Evolutionary conservation across 2,329 filamentous ascomycete genomes (phyloP).

Genomic region (Intubia oerlemansii): DNA sequence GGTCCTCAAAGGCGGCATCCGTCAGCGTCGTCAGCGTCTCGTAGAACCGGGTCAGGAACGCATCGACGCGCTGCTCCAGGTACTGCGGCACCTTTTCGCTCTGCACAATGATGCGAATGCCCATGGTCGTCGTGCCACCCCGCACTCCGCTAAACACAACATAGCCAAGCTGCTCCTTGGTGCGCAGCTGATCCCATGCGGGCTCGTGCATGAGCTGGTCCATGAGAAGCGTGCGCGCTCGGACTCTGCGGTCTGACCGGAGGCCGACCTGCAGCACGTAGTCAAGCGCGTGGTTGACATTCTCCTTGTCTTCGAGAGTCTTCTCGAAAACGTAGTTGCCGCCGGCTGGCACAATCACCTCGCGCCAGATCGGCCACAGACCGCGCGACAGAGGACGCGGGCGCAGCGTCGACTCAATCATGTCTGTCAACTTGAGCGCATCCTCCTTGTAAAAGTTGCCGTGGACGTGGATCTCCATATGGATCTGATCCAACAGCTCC

Average conservation of each 20-base stretch:
- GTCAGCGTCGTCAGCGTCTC: conserved; percentile 52
- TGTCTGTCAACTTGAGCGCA: conserved; percentile 61
- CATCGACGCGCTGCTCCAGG: conserved; percentile 69
- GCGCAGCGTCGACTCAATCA: conserved; percentile 59
- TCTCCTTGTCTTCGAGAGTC: conserved; percentile 63
- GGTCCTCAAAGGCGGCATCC: conserved; percentile 66
- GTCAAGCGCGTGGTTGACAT: conserved; percentile 74
- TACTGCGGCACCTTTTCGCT: conserved; percentile 73
- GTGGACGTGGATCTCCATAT: conserved; percentile 74
- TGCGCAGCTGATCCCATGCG: conserved; percentile 81
- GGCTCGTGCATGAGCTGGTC: conserved; percentile 87
- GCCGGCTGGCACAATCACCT: conserved; percentile 55
- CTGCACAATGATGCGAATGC: conserved; percentile 80
- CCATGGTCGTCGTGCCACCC: conserved; percentile 45
- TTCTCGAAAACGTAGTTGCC: conserved; percentile 71
- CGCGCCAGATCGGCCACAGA: conserved; percentile 55
- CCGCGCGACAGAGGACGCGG: conserved; percentile 50
- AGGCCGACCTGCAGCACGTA: conserved; percentile 53
- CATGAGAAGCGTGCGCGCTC: conserved; percentile 61
- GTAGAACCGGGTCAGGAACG: conserved; percentile 52
- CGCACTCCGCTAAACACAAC: conserved; percentile 73
- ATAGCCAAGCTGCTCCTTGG: conserved; percentile 94
- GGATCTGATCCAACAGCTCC: conserved; percentile 60
- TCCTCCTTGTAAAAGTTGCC: conserved; percentile 93
- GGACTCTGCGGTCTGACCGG: conserved; percentile 42